These are phyloP conservation scores for Taphrina confusa DNA, from an alignment of 1,139 yeast species.

Conservation along the genomic window DNA sequence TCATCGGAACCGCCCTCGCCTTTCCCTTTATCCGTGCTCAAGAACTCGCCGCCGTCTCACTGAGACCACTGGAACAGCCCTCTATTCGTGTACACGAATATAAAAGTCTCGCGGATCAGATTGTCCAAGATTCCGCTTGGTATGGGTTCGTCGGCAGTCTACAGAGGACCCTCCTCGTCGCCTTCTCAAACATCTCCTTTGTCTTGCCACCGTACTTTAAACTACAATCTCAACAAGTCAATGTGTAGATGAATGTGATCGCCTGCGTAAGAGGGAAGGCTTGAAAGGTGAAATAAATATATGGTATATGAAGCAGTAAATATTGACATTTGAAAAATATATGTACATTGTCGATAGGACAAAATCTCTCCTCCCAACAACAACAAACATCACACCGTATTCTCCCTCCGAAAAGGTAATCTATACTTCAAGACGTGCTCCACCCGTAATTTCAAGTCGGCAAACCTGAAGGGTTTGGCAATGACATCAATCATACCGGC, in stretches of 20 bases:
- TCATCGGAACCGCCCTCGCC: conserved; percentile 3
- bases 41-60: conserved; percentile 12
- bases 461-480: conserved; percentile 33
- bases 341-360: background rate
- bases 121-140: conserved; percentile 24
- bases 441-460: conserved; percentile 19
- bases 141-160: conserved; percentile 6
- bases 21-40: conserved; percentile 13
- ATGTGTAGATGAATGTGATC: background rate
- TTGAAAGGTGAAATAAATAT: background rate
- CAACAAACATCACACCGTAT: conserved; percentile 5
- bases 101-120: conserved; percentile 5
- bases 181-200: background rate
- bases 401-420: background rate
- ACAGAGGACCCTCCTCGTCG: background rate
- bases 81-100: conserved; percentile 4
- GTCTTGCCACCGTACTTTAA: background rate
- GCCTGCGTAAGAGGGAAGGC: background rate
- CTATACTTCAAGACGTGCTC: conserved; percentile 8
- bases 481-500: conserved; percentile 33
- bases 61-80: conserved; percentile 22
- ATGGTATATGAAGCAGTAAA: conserved; percentile 1
- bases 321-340: background rate
- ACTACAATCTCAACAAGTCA: too few relatives aligned
- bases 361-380: background rate